Evolutionary conservation across 345 rosid species (phyloP).

Genomic region (Balakata baccata): DNA sequence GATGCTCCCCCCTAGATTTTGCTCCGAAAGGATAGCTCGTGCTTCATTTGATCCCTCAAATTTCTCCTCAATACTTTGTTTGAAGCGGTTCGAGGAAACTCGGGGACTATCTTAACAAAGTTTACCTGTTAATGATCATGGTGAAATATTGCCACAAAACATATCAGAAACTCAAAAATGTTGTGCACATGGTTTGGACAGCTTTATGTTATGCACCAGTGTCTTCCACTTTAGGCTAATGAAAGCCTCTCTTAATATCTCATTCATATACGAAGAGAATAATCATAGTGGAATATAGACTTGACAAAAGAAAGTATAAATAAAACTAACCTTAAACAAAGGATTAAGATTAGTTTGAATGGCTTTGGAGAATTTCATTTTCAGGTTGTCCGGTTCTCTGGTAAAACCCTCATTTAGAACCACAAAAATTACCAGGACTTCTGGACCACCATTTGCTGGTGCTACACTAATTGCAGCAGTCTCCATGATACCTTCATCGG

Average conservation of each 20-base stretch:
- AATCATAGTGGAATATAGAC: too few species aligned
- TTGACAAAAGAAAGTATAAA: too few species aligned
- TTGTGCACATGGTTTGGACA: too few species aligned
- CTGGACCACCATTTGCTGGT: conserved; percentile 70
- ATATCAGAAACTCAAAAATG: too few species aligned
- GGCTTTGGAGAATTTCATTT: conserved; percentile 50
- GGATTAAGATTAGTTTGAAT: conserved; percentile 79
- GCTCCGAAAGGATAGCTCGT: background rate
- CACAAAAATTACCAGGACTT: conserved; percentile 50
- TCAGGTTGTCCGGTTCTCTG: conserved; percentile 44
- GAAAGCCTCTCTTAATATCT: too few species aligned
- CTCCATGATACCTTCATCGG: conserved; percentile 71
- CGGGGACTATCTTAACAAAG: background rate
- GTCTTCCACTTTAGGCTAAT: too few species aligned
- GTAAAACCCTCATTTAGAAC: conserved; percentile 58
- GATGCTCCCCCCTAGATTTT: background rate
- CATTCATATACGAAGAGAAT: too few species aligned
- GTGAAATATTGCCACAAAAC: background rate
- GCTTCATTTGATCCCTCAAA: background rate
- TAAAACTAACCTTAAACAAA: conserved; percentile 67
- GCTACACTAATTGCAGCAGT: conserved; percentile 69
- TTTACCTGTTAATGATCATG: background rate
- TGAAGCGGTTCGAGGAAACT: background rate
- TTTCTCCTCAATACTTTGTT: background rate
- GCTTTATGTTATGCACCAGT: too few species aligned